Evolutionary conservation across 148 eudicot species (phyloP), one percentile per base, ranked within the genome.

Genomic region (Chenopodium quinoa): DNA sequence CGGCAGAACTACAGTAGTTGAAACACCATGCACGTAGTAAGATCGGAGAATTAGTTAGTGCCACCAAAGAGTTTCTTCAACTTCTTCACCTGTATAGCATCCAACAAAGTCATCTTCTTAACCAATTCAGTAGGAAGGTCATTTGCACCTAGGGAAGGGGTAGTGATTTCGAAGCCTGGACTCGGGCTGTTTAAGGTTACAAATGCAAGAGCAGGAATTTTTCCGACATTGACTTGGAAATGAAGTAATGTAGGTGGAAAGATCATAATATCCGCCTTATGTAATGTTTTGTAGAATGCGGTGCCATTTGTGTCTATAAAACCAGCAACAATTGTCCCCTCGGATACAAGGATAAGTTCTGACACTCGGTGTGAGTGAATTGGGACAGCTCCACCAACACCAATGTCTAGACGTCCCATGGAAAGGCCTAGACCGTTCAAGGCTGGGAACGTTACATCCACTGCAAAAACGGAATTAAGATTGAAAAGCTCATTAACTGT

Each of bases 261-360:
- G n/a, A 82, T 63, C 77, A 82, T 82, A 17, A 82, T 60, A 14
- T 82, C 84, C 27, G 81, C 84, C n/a, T 70, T 74, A 12, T 82
- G 72, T 7, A 77, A 64, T 19, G 81, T 82, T 66, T 82, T 82
- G 70, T 60, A 77, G 70, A 71, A 82, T 1, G 81, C 77, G 0
- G 63, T 77, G 16, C 72, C 64, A 13, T 82, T 67, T 6, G 72
- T 27, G 13, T 60, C 79, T 40, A 82, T 82, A 29, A 82, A 82
- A 0, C 84, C 81, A 3, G 77, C 84, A 71, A 82, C 47, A 4
- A 82, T 82, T 13, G 54, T 44, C 0, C 84, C 84, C 19, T 82
- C 75, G 23, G 48, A 20, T 4, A 71, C 54, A 9, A 78, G 9
- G 10, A 78, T 40, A 1, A 82, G 12, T 23, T 82, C 85, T 0